Evolutionary conservation across 2,329 filamentous ascomycete genomes (phyloP).

Genomic region (Chaetothyriales sp.): DNA sequence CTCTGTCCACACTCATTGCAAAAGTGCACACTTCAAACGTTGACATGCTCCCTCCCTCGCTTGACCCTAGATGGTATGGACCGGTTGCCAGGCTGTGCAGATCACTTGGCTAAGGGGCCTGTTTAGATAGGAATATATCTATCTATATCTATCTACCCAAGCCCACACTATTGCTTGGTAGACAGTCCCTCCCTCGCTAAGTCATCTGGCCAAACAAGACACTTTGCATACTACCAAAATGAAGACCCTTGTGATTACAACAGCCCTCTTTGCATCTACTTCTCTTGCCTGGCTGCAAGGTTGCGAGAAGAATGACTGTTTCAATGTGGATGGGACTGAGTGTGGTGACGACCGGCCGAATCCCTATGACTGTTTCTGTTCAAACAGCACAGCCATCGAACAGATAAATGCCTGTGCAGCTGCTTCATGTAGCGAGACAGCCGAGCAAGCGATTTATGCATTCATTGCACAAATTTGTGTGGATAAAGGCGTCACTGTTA

Average conservation of each 20-base stretch:
- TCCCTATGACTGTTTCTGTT: conserved; percentile 18
- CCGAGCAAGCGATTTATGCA: conserved; percentile 18
- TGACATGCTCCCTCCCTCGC: too few relatives aligned
- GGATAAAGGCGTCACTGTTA: conserved; percentile 14
- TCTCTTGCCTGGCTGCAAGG: conserved; percentile 14
- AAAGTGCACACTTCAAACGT: too few relatives aligned
- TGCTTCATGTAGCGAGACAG: conserved; percentile 17
- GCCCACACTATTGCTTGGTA: not conserved
- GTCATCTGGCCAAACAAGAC: too few relatives aligned
- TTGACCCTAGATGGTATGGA: too few relatives aligned
- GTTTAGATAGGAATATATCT: too few relatives aligned
- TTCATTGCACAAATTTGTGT: conserved; percentile 18
- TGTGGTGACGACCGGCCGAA: conserved; percentile 9
- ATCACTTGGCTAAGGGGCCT: too few relatives aligned
- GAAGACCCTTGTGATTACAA: conserved; percentile 3
- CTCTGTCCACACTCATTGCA: too few relatives aligned
- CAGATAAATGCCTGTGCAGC: conserved; percentile 18
- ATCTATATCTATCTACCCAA: too few relatives aligned
- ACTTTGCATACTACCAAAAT: not conserved
- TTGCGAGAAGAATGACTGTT: conserved; percentile 16
- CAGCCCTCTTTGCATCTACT: conserved; percentile 12
- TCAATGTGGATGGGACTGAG: conserved; percentile 14
- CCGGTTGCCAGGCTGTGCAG: too few relatives aligned
- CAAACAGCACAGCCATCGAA: conserved; percentile 15
- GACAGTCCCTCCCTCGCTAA: not conserved